Percentiles rank a stretch among this genome's conserved stretches.
Evolutionary conservation across 2,329 filamentous ascomycete species (phyloP).

Genomic region (Verticillium klebahnii): DNA sequence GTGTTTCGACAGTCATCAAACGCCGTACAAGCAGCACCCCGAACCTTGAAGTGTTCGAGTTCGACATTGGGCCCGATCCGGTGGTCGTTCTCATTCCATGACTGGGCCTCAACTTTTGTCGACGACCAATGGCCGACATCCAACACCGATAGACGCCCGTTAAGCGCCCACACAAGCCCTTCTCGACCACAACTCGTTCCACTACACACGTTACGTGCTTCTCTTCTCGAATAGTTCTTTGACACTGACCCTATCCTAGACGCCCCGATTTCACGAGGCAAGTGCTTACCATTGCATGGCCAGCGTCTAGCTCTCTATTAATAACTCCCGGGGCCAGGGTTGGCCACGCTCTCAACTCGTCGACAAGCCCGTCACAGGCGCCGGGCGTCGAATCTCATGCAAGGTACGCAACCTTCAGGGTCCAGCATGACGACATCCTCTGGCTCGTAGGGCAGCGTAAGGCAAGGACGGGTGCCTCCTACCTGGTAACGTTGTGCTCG

Average conservation of each 20-base stretch:
- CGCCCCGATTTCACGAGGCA: neutral
- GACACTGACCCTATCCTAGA: neutral
- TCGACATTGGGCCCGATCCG: neutral
- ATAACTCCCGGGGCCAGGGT: conserved; percentile 10
- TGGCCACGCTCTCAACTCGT: neutral
- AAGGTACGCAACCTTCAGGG: neutral
- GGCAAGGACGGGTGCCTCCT: neutral
- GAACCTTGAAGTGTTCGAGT: neutral
- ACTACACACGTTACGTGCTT: neutral
- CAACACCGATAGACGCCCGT: conserved; percentile 8
- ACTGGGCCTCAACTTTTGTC: neutral
- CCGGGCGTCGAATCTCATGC: conserved; percentile 4
- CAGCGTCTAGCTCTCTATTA: conserved; percentile 6
- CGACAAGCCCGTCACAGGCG: conserved; percentile 4
- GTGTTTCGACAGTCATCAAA: neutral
- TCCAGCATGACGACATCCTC: neutral
- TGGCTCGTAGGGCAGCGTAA: neutral
- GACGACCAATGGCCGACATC: neutral
- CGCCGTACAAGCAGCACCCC: neutral
- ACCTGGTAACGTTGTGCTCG: neutral
- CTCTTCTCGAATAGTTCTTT: conserved; percentile 8
- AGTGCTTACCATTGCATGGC: neutral
- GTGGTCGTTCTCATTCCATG: neutral
- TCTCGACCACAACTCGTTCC: conserved; percentile 1
- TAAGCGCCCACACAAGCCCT: conserved; percentile 9